Evolutionary conservation across 2,329 filamentous ascomycete genomes (phyloP).

Genomic region (Penicillium sp.): DNA sequence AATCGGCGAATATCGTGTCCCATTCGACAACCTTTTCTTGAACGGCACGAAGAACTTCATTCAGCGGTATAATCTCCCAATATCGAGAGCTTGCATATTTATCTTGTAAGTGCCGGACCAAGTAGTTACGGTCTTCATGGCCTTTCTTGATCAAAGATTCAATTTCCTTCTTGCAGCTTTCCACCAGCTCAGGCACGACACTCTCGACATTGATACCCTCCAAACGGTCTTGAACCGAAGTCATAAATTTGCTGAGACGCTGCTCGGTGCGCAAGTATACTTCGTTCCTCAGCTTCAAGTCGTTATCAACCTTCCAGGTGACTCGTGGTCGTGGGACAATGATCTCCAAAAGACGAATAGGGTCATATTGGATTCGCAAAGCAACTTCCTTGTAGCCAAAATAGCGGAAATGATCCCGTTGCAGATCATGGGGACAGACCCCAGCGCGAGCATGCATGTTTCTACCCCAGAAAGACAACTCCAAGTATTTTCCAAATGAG

Average conservation of each 20-base stretch:
- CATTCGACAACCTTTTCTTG: slow-evolving; percentile 90
- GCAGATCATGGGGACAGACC: slow-evolving; percentile 86
- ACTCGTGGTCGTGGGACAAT: slow-evolving; percentile 85
- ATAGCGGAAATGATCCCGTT: slow-evolving; percentile 86
- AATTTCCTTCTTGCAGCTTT: slow-evolving; percentile 77
- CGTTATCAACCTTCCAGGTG: slow-evolving; percentile 97
- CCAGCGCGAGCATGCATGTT: slow-evolving; percentile 72
- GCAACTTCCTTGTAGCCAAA: slow-evolving; percentile 86
- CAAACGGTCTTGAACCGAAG: slow-evolving; percentile 78
- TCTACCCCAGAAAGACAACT: slow-evolving; percentile 92
- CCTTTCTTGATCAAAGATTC: slow-evolving; percentile 74
- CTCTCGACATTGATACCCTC: slow-evolving; percentile 89
- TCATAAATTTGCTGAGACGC: slow-evolving; percentile 80
- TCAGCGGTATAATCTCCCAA: slow-evolving; percentile 94
- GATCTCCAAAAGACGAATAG: slow-evolving; percentile 89
- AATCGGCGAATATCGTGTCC: slow-evolving; percentile 86
- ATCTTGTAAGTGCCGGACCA: slow-evolving; percentile 77
- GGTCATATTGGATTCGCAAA: slow-evolving; percentile 86
- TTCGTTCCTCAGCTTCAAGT: slow-evolving; percentile 88
- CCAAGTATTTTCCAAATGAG: slow-evolving; percentile 97
- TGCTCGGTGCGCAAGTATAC: slow-evolving; percentile 79
- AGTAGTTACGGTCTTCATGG: slow-evolving; percentile 73
- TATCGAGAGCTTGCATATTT: slow-evolving; percentile 93
- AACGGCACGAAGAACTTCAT: slow-evolving; percentile 82
- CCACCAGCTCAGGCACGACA: slow-evolving; percentile 80